Base-by-base conservation (phyloP, 176 grass and related monocot species). In the maize (Zea mays) region DNA sequence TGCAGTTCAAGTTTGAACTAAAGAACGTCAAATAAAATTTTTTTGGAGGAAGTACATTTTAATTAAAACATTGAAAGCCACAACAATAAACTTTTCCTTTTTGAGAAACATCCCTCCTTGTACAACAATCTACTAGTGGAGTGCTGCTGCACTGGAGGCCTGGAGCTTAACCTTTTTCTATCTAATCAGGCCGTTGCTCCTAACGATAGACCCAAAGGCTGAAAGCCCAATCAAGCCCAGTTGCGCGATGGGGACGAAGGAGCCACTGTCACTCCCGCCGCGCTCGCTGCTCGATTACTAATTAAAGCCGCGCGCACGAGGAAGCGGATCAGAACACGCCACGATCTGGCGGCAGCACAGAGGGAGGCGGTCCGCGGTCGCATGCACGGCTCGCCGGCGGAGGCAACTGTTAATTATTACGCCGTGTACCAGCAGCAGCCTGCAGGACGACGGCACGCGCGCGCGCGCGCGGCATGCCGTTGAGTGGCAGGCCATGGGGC, bases 231-330 rank as follows among this genome's bases (percentile, higher is more conserved):
- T 5, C 1, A 34, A 33, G 59, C 59, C 60, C 43, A 77, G 14
- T 50, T 51, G 5, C 7, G 11, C 5, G 47, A 51, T 20, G 10
- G 11, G 21, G 19, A 12, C 21, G 7, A 21, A 12, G 2, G 8
- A 1, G 13, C 12, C 8, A 36, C 27, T 55, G 49, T 73, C 70
- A 39, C 12, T 47, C 46, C 46, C 75, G 75, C 9, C 61, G 45
- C 44, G 45, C 16, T 61, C 60, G 46, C 36, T 59, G 57, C 2
- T 56, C 27, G 10, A 13, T 17, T 38, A 12, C 68, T 79, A 73
- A 85, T 79, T 73, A 48, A 48, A 34, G n/a, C 50, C 50, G 42
- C 12, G 11, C 65, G 40, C 41, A 45, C 66, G 66, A 42, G 39
- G 52, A 70, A 59, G 1, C 65, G 20, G 78, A 70, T 70, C 66